These are phyloP conservation scores for Gigaspora rosea DNA, from an alignment of 192 early-diverging fungal genomes.

Conservation along the genomic window DNA sequence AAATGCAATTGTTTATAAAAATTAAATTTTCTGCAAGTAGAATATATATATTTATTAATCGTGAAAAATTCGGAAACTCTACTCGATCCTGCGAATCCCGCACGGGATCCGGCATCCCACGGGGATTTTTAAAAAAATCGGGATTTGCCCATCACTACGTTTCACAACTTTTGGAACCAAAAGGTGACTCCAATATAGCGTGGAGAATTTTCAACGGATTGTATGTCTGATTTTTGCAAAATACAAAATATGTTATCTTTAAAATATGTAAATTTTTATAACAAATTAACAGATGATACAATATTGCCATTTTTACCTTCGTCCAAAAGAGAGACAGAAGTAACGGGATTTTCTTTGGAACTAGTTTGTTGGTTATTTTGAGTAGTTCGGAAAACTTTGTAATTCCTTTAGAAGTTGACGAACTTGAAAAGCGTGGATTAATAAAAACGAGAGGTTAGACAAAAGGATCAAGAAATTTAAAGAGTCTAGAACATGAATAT, in stretches of 20 bases:
- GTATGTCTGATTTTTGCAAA: slow-evolving; percentile 6
- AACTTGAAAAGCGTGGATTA: no score
- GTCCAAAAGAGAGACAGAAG: slow-evolving; percentile 21
- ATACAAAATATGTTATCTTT: background rate
- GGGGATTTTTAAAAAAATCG: no score
- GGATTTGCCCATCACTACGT: no score
- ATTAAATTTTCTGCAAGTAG: background rate
- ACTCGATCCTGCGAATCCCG: no score
- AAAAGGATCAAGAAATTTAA: no score
- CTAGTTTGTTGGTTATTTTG: slow-evolving; percentile 11
- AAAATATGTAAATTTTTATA: background rate
- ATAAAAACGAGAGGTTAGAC: no score
- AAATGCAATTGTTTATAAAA: slow-evolving; percentile 1
- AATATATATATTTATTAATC: no score
- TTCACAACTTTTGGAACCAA: background rate
- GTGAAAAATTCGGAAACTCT: no score
- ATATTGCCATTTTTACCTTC: background rate
- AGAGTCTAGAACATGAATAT: no score
- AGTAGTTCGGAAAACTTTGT: slow-evolving; percentile 24
- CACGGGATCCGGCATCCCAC: no score
- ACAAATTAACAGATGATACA: no score
- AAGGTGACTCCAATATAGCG: slow-evolving; percentile 17
- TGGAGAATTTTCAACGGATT: slow-evolving; percentile 31
- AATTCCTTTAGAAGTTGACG: slow-evolving; percentile 28
- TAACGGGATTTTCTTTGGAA: slow-evolving; percentile 1